phyloP scores from a whole-genome alignment of 176 grass and related monocot genomes.

The Aegilops bicornis region DNA sequence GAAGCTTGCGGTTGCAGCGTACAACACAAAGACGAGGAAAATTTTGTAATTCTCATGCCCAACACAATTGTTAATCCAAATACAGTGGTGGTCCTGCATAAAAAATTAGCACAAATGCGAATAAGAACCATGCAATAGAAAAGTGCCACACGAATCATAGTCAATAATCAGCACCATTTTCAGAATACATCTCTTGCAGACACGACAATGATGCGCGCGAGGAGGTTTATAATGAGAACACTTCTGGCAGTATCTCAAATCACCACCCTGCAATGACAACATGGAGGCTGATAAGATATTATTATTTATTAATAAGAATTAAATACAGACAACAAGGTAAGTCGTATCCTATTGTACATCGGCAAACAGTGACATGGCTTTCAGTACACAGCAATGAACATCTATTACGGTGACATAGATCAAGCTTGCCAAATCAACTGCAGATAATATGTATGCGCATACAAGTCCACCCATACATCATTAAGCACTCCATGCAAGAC shows the following conservation, averaged over 20 bases:
- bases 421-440: not conserved
- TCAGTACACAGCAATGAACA: not conserved
- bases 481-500: not conserved
- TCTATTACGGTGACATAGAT: constrained; percentile 6
- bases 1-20: constrained; percentile 78
- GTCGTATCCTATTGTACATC: not conserved
- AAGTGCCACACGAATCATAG: not conserved
- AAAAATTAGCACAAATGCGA: not conserved
- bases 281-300: constrained; percentile 1
- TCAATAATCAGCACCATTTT: constrained; percentile 61
- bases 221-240: constrained; percentile 92
- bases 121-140: constrained; percentile 11
- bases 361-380: not conserved
- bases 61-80: constrained; percentile 99
- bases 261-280: constrained; percentile 71
- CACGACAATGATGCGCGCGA: constrained; percentile 87
- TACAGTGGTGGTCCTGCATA: constrained; percentile 88
- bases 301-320: not conserved
- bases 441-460: not conserved
- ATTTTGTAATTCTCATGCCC: constrained; percentile 92
- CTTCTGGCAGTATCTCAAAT: constrained; percentile 97
- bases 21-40: constrained; percentile 77
- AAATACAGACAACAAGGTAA: not conserved
- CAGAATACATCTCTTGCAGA: constrained; percentile 98
- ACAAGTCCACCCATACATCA: not conserved